Percentiles rank a stretch among this genome's conserved stretches.
phyloP scores from a whole-genome alignment of 1,284 basidiomycete genomes.

The Ustilago trichophora region DNA sequence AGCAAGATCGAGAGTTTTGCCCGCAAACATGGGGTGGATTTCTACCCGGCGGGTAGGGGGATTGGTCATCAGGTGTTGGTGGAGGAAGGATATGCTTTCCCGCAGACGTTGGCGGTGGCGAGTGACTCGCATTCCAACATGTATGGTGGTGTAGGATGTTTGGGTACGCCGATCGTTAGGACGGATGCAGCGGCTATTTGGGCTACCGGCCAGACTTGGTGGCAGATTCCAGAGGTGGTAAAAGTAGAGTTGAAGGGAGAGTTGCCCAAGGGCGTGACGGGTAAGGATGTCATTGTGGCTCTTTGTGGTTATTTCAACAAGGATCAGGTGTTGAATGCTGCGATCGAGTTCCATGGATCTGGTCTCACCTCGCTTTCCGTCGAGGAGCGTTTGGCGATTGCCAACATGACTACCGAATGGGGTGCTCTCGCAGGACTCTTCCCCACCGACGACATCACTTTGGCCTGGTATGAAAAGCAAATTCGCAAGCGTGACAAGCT shows the following conservation, averaged over 20 bases:
- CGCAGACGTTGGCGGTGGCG: constrained; percentile 72
- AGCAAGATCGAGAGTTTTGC: constrained; percentile 91
- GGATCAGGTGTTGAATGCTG: constrained; percentile 97
- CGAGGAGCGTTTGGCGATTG: constrained; percentile 91
- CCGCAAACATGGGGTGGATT: constrained; percentile 84
- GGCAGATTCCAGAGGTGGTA: constrained; percentile 97
- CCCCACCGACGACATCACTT: constrained; percentile 83
- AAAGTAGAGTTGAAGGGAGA: constrained; percentile 88
- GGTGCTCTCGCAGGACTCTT: constrained; percentile 95
- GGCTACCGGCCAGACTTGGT: constrained; percentile 99
- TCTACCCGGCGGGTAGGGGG: constrained; percentile 96
- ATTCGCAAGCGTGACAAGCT: constrained; percentile 81
- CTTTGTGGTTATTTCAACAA: constrained; percentile 95
- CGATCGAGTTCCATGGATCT: constrained; percentile 95
- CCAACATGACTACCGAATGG: constrained; percentile 96
- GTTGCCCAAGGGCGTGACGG: constrained; percentile 88
- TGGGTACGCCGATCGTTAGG: constrained; percentile 89
- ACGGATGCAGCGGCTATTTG: constrained; percentile 90
- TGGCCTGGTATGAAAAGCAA: constrained; percentile 87
- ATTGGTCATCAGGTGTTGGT: constrained; percentile 74
- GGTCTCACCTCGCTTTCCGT: constrained; percentile 83
- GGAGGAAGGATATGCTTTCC: constrained; percentile 65
- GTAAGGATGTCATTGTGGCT: constrained; percentile 98
- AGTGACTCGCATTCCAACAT: constrained; percentile 98
- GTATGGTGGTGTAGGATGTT: constrained; percentile 97